A percentile compares a stretch with the other conserved stretches of the same genome.
Evolutionary conservation across 208 protist species (phyloP).

Genomic region (Acanthamoeba castellanii): DNA sequence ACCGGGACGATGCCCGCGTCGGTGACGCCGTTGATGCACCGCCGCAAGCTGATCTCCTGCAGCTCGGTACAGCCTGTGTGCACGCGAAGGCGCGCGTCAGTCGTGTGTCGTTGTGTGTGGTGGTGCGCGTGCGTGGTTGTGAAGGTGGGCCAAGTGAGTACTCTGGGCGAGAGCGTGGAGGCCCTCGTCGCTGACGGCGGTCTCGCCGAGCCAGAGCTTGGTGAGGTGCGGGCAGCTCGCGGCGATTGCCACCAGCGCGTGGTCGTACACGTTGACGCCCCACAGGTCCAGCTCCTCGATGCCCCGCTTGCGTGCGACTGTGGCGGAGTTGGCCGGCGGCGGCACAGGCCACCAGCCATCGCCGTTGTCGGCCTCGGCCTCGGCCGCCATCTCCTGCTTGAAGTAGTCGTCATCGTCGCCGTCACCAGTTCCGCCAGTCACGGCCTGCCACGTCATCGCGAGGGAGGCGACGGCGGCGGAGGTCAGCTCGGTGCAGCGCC

Average conservation of each 20-base stretch:
- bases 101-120: background rate
- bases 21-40: slow-evolving; percentile 35
- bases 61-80: background rate
- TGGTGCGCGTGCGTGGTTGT: background rate
- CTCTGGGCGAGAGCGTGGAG: slow-evolving; percentile 24
- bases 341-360: background rate
- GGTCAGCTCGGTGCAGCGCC: slow-evolving; percentile 37
- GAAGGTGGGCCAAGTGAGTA: background rate
- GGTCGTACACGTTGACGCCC: slow-evolving; percentile 45
- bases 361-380: background rate
- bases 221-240: slow-evolving; percentile 11
- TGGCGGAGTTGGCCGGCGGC: background rate
- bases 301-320: background rate
- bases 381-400: background rate
- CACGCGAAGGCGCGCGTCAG: background rate
- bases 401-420: slow-evolving; percentile 38
- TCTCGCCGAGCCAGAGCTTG: slow-evolving; percentile 56
- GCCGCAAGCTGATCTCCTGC: slow-evolving; percentile 34
- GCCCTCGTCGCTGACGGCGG: slow-evolving; percentile 10
- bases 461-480: slow-evolving; percentile 12
- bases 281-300: slow-evolving; percentile 12
- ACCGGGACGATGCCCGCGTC: slow-evolving; percentile 31
- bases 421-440: background rate
- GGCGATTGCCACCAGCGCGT: background rate
- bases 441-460: background rate